Base-by-base conservation (phyloP, 2,329 filamentous ascomycete genomes). In the Anisogramma anomala region DNA sequence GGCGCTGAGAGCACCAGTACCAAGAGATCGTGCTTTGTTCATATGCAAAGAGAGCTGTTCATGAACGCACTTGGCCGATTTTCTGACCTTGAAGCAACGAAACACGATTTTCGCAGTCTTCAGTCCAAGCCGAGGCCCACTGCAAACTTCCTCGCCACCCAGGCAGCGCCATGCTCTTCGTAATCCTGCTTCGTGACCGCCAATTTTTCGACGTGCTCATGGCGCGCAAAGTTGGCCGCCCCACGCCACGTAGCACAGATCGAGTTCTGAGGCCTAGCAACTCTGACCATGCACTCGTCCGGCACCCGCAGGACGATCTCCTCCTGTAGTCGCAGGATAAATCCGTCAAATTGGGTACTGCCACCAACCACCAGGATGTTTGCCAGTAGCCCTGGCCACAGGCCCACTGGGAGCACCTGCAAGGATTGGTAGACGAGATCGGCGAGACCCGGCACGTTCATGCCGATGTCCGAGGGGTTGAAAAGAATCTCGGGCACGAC, bases 281-380 rank as follows among this genome's bases (percentile, higher is more conserved):
- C 79, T 17, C 85, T 70, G 1, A 94, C 80, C 7, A 80, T 67
- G 54, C 86, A 91, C 48, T 89, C 84, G 31, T 83, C 77, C 0
- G 83, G 82, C 3, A 83, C 75, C 10, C 80, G 69, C 51, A 75
- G 71, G 40, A 84, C 72, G 7, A 94, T 64, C 53, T 93, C 87
- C 23, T 71, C 68, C 58, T 85, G 79, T 51, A 98, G 58, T 42
- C 91, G 74, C 55, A 85, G 76, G 49, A 87, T 73, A 49, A 98
- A 89, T 0, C 88, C 88, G 1, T 80, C 72, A 19, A 95, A 78
- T 14, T 82, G 68, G 0, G 82, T 73, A 55, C 85, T 94, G 3
- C 91, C 91, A 2, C 91, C 91, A 0, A 95, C 84, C 0, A 94
- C 80, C 3, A 95, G 64, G 3, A 96, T 74, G 50, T 96, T 98